A percentile compares a stretch with the other conserved stretches of the same genome.
phyloP scores from a whole-genome alignment of 2,329 filamentous ascomycete species.

The Ophiocordyceps robertsii region DNA sequence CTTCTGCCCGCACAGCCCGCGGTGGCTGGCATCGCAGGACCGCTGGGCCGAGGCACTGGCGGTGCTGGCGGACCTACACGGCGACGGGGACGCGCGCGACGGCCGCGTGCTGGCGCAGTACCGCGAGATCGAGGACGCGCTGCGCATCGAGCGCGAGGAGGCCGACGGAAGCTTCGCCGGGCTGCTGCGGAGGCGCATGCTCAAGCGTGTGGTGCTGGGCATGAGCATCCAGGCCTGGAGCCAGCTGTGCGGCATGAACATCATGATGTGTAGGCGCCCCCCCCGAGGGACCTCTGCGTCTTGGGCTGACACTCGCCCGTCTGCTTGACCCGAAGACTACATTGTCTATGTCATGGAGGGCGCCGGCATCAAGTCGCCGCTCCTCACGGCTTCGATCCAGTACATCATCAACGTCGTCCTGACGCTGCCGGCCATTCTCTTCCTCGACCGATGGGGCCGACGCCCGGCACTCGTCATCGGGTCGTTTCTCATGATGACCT shows the following conservation, averaged over 20 bases:
- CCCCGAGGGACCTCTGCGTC: background rate
- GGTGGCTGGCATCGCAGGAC: constrained; percentile 57
- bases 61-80: constrained; percentile 46
- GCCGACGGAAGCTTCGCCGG: constrained; percentile 33
- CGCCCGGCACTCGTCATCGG: constrained; percentile 42
- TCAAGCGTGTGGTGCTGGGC: constrained; percentile 42
- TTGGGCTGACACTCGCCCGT: background rate
- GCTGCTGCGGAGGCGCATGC: constrained; percentile 34
- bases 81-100: constrained; percentile 38
- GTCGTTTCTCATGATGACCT: constrained; percentile 44
- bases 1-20: constrained; percentile 51
- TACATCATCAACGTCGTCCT: constrained; percentile 50
- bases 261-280: constrained; percentile 30
- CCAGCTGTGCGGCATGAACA: constrained; percentile 46
- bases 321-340: constrained; percentile 23
- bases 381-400: constrained; percentile 48
- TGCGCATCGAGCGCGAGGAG: constrained; percentile 40
- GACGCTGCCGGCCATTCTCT: constrained; percentile 46
- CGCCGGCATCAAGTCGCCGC: constrained; percentile 39
- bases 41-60: constrained; percentile 51
- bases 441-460: constrained; percentile 44
- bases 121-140: constrained; percentile 42
- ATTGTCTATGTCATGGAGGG: constrained; percentile 48
- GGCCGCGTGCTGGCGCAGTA: constrained; percentile 50
- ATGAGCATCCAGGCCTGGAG: constrained; percentile 47